A percentile compares a stretch with the other conserved stretches of the same genome.
phyloP scores from a whole-genome alignment of 495 filamentous ascomycete genomes.

The Pyronema omphalodes region DNA sequence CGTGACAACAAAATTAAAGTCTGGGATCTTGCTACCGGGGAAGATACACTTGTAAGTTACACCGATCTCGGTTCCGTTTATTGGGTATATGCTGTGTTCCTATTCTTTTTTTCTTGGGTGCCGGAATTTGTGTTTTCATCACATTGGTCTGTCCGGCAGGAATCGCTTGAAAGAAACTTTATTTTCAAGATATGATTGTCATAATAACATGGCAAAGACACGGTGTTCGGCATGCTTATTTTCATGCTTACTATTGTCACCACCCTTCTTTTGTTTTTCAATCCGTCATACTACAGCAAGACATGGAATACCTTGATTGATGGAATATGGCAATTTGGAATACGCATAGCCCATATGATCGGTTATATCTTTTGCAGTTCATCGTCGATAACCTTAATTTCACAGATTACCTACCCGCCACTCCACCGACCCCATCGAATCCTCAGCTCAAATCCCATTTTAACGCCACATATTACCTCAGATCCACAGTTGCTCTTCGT shows the following conservation, averaged over 20 bases:
- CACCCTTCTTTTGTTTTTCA: too few species aligned
- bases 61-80: constrained; percentile 23
- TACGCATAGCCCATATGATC: too few species aligned
- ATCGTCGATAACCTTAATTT: constrained; percentile 65
- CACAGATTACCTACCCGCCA: constrained; percentile 29
- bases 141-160: constrained; percentile 40
- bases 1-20: constrained; percentile 68
- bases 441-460: constrained; percentile 28
- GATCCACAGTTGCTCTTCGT: constrained; percentile 33
- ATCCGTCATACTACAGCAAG: too few species aligned
- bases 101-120: too few species aligned
- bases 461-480: constrained; percentile 48
- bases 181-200: too few species aligned
- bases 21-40: constrained; percentile 61
- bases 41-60: constrained; percentile 48
- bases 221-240: too few species aligned
- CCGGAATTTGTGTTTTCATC: constrained; percentile 63
- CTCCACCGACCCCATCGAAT: constrained; percentile 4
- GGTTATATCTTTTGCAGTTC: constrained; percentile 34
- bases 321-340: too few species aligned
- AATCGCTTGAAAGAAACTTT: too few species aligned
- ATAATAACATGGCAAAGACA: too few species aligned
- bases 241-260: too few species aligned
- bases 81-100: too few species aligned
- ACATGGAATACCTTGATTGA: too few species aligned